Base-by-base conservation (phyloP, 1,284 basidiomycete species). In the Sphagnurus paluster region DNA sequence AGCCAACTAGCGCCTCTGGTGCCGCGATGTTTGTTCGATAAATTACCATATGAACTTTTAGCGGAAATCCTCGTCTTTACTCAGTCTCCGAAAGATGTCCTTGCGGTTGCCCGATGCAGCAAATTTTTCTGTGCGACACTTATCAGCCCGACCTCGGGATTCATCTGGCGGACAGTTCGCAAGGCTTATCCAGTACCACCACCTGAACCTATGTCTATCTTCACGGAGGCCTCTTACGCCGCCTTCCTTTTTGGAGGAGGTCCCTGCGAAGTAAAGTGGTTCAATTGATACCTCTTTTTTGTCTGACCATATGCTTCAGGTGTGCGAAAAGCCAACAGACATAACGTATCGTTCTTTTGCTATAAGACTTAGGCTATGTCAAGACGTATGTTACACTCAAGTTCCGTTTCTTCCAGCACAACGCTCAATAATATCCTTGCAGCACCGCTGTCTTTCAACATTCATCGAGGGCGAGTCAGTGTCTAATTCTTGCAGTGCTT, bases 181-280 rank as follows among this genome's bases (percentile, higher is more conserved):
- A 55, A 60, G 23, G 54, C 58, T 11, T 70, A 46, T 6, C 63
- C 66, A 1, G 50, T 44, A 1, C 60, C 65, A 13, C 63, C 80
- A 17, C 80, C 79, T 1, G 72, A 77, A 33, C 77, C 75, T 0
- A 53, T 62, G 20, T 52, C 60, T 1, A 59, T 62, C n/a, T 65
- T 71, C 30, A 67, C 64, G 2, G 76, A 77, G 49, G 49, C 67
- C 3, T 59, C 67, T 0, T 85, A 79, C 58, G 81, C 79, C 13
- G 76, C 82, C 0, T 77, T 84, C 48, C 52, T 87, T 25, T 87
- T 82, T 49, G 78, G 80, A 54, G 62, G 60, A 1, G 82, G 81
- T 0, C 13, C 48, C 2, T 88, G 85, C 54, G 74, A 77, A 61
- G 81, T 85, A 52, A 29, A 42, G 11, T 37, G 19, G 32, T 23